Conservation (phyloP, 176 grass and related monocot species). For the Cocos nucifera region DNA sequence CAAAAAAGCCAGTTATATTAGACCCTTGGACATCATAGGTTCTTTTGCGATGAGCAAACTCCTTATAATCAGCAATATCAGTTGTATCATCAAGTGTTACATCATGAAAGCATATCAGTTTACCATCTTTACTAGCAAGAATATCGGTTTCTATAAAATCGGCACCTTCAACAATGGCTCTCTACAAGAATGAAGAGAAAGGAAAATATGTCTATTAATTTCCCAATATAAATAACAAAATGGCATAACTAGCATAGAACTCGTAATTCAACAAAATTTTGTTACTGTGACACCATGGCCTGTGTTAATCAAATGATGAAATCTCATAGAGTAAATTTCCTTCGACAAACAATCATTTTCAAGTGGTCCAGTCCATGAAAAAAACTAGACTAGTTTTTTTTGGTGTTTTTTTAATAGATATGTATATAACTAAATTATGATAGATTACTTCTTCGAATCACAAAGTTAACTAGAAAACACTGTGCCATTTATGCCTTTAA, state of each 20-base stretch:
- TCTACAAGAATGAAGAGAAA: conserved; percentile 32
- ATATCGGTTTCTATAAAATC: conserved; percentile 88
- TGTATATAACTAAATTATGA: no score
- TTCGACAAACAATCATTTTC: not conserved
- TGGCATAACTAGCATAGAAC: not conserved
- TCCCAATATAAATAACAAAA: not conserved
- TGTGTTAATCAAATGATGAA: not conserved
- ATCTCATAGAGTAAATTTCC: not conserved
- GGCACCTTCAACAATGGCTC: conserved; percentile 70
- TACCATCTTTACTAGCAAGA: conserved; percentile 58
- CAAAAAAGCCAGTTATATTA: conserved; percentile 74
- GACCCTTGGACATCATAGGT: conserved; percentile 85
- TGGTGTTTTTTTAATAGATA: no score
- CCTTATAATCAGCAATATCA: conserved; percentile 23
- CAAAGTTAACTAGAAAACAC: no score
- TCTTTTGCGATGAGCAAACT: conserved; percentile 66
- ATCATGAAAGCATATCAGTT: conserved; percentile 69
- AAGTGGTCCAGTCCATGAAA: no score
- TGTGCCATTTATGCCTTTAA: no score
- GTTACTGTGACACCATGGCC: not conserved
- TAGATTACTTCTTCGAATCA: no score
- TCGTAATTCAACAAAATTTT: not conserved
- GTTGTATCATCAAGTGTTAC: conserved; percentile 51
- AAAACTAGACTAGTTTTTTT: no score
- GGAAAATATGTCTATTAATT: not conserved